Conservation (phyloP, 352 stramenopile species). For the Phytophthora macrochlamydospora region DNA sequence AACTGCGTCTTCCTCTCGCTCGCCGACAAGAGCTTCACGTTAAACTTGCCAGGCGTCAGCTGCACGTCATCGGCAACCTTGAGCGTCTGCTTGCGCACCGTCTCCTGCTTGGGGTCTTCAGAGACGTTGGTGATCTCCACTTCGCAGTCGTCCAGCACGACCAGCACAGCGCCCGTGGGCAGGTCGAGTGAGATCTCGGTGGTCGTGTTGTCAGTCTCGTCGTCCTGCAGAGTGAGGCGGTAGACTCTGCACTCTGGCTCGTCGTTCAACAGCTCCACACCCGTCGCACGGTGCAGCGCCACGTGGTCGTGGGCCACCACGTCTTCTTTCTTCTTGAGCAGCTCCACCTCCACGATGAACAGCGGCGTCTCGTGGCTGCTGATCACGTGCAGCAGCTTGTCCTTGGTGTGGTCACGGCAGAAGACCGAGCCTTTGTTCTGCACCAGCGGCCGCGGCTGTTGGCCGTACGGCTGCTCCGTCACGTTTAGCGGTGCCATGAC, state of each 20-base stretch:
- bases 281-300: slow-evolving; percentile 15
- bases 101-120: slow-evolving; percentile 11
- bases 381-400: slow-evolving; percentile 50
- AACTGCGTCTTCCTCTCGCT: slow-evolving; percentile 26
- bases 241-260: slow-evolving; percentile 53
- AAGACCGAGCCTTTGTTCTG: slow-evolving; percentile 44
- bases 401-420: slow-evolving; percentile 55
- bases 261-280: slow-evolving; percentile 39
- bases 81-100: slow-evolving; percentile 15
- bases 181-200: slow-evolving; percentile 36
- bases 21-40: slow-evolving; percentile 21
- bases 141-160: slow-evolving; percentile 38
- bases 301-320: slow-evolving; percentile 25
- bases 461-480: slow-evolving; percentile 38
- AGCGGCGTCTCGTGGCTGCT: slow-evolving; percentile 30
- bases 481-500: slow-evolving; percentile 42
- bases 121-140: slow-evolving; percentile 32
- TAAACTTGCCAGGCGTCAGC: slow-evolving; percentile 25
- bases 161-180: slow-evolving; percentile 40
- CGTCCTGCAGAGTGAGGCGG: slow-evolving; percentile 37
- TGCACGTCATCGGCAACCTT: slow-evolving; percentile 28
- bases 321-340: slow-evolving; percentile 38
- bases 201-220: slow-evolving; percentile 11
- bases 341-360: slow-evolving; percentile 60
- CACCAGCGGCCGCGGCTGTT: slow-evolving; percentile 23